Evolutionary conservation across 768 basidiomycete genomes (phyloP).

Genomic region (Hygrophorus pudorinus): DNA sequence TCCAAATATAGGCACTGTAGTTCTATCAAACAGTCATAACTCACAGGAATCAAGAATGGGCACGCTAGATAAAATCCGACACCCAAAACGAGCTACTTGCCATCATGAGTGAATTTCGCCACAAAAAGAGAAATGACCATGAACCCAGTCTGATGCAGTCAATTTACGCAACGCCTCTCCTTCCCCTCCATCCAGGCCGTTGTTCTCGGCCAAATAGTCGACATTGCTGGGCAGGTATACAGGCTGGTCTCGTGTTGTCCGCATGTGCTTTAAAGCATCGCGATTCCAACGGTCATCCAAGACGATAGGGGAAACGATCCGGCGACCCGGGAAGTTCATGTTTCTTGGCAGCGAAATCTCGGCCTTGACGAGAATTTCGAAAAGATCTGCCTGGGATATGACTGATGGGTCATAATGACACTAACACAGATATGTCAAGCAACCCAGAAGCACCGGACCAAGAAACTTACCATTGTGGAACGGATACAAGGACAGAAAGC

Average conservation of each 20-base stretch:
- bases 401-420: slow-evolving; percentile 37
- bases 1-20: not conserved
- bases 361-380: slow-evolving; percentile 29
- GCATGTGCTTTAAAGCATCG: slow-evolving; percentile 48
- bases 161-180: slow-evolving; percentile 36
- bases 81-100: slow-evolving; percentile 43
- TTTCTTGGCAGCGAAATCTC: slow-evolving; percentile 30
- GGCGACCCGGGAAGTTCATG: slow-evolving; percentile 39
- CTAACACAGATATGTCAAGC: slow-evolving; percentile 15
- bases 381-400: slow-evolving; percentile 32
- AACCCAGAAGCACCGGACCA: not conserved
- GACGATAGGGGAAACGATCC: slow-evolving; percentile 51
- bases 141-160: slow-evolving; percentile 40
- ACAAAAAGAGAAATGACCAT: not conserved
- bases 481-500: slow-evolving; percentile 44
- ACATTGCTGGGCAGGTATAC: slow-evolving; percentile 63
- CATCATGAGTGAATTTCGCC: slow-evolving; percentile 2
- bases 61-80: slow-evolving; percentile 59
- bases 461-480: slow-evolving; percentile 40
- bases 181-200: slow-evolving; percentile 37
- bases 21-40: slow-evolving; percentile 6
- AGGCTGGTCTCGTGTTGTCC: slow-evolving; percentile 41
- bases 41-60: slow-evolving; percentile 50
- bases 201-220: slow-evolving; percentile 55
- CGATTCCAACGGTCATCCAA: slow-evolving; percentile 50